A percentile compares a stretch with the other conserved stretches of the same genome.
Conservation (phyloP, 1,284 basidiomycete species). For the Acaromyces ingoldii region DNA sequence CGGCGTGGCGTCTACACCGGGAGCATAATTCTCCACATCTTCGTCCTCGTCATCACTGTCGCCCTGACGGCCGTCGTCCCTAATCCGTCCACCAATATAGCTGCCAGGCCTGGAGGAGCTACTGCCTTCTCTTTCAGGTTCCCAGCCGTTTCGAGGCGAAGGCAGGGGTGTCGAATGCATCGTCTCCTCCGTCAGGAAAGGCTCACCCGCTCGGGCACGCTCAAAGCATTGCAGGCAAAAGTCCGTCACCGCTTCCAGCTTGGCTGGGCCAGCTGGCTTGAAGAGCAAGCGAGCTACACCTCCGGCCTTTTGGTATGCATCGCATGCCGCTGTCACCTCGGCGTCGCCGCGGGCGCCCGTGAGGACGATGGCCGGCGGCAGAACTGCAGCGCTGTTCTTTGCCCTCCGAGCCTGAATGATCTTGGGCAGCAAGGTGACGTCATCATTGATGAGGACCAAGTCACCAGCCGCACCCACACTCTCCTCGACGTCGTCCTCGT, state of each 20-base stretch:
- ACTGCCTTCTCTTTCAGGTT: too few relatives aligned
- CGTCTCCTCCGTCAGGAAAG: slow-evolving; percentile 18
- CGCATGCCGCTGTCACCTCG: slow-evolving; percentile 60
- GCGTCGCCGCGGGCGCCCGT: slow-evolving; percentile 67
- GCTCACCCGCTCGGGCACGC: slow-evolving; percentile 24
- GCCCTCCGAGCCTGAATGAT: background rate
- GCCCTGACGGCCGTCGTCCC: background rate
- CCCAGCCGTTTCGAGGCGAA: background rate
- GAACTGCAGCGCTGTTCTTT: slow-evolving; percentile 38
- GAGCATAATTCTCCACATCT: background rate
- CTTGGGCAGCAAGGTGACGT: slow-evolving; percentile 58
- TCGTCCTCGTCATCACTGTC: background rate
- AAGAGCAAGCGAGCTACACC: slow-evolving; percentile 79
- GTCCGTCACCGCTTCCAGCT: slow-evolving; percentile 66
- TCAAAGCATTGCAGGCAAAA: slow-evolving; percentile 65
- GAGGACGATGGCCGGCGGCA: slow-evolving; percentile 68
- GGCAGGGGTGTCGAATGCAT: slow-evolving; percentile 35
- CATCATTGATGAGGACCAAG: slow-evolving; percentile 78
- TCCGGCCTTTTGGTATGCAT: slow-evolving; percentile 71
- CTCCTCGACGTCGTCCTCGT: slow-evolving; percentile 4
- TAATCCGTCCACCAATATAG: background rate
- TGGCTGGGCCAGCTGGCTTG: slow-evolving; percentile 81
- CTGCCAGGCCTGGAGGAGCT: too few relatives aligned
- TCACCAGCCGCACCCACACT: slow-evolving; percentile 62
- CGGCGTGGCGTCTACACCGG: background rate